Percentiles rank a stretch among this genome's conserved stretches.
Conservation (phyloP, 371 early-diverging fungal genomes). For the Mortierella polycephala region DNA sequence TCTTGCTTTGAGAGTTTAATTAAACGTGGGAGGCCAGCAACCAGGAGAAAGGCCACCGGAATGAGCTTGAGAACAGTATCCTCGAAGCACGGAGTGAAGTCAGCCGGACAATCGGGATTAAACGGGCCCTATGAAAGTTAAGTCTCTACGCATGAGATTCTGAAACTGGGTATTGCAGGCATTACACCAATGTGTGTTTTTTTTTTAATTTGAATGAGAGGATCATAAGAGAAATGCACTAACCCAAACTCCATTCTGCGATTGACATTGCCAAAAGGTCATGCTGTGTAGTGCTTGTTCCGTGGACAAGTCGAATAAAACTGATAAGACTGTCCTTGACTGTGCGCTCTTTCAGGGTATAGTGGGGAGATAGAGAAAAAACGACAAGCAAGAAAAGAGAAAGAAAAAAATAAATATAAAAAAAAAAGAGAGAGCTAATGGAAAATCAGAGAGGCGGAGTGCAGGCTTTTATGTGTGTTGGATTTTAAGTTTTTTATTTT, state of each 20-base stretch:
- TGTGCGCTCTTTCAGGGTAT: too few relatives aligned
- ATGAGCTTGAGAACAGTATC: constrained; percentile 65
- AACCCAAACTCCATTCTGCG: constrained; percentile 31
- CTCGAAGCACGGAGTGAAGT: constrained; percentile 83
- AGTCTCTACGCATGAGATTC: too few relatives aligned
- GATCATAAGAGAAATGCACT: not conserved
- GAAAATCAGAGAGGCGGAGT: not conserved
- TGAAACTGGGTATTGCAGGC: too few relatives aligned
- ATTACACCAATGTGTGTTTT: too few relatives aligned
- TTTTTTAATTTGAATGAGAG: too few relatives aligned
- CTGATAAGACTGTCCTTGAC: too few relatives aligned
- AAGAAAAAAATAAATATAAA: not conserved
- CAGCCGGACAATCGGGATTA: constrained; percentile 64
- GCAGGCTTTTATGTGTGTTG: too few relatives aligned
- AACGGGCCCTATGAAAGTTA: constrained; percentile 83
- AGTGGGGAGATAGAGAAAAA: not conserved
- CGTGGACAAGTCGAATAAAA: too few relatives aligned
- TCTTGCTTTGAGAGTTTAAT: constrained; percentile 51
- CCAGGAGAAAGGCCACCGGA: constrained; percentile 60
- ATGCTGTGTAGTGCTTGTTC: constrained; percentile 11
- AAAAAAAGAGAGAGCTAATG: not conserved
- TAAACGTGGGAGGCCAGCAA: constrained; percentile 64
- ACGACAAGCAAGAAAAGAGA: not conserved
- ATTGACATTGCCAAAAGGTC: constrained; percentile 46
- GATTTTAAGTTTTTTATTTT: too few relatives aligned